Base-by-base conservation (phyloP, 345 rosid species). In the Pelargonium nanum region DNA sequence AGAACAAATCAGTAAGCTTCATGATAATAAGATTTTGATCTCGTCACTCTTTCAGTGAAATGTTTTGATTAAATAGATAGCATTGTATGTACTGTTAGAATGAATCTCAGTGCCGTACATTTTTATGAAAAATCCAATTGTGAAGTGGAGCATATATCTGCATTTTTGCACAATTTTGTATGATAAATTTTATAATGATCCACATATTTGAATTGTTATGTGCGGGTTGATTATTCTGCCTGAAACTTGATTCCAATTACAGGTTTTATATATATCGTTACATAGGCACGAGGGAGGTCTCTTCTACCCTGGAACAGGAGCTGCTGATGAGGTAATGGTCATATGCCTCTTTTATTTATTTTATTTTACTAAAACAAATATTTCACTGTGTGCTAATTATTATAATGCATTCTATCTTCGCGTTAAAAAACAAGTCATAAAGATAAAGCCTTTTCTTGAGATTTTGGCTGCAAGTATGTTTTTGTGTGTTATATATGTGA, bases 291-390 rank as follows among this genome's bases (percentile, higher is more conserved):
- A 93, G 75, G 92, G 85, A 48, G 97, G 96, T 54, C 80, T 63
- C 61, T 93, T 93, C 70, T 87, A 90, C 73, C 97, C 96, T 16
- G 96, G 97, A 67, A 89, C 95, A 34, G 95, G 97, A 77, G 84
- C 96, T 70, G 86, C 84, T 64, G 44, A 66, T 71, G 95, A 93
- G 99, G 99, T 93, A 72, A 40, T 40, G 15, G 40, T 30, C 40
- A 30, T n/a, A n/a, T 30, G 40, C 4, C 40, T 30, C 40, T 30
- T 30, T 12, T 12, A 12, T 30, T 3, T 30, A 5, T 30, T 30
- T 5, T 6, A 30, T 6, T 30, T n/a, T 30, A 30, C 6, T n/a
- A 30, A 30, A 30, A 30, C 10, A 30, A 30, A 30, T 30, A 12
- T 30, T 30, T 5, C 10, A 3, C 40, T 0, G 10, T 5, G 10